A percentile compares a stretch with the other conserved stretches of the same genome.
Evolutionary conservation across 2,329 filamentous ascomycete genomes (phyloP).

Genomic region (Colletotrichum truncatum): DNA sequence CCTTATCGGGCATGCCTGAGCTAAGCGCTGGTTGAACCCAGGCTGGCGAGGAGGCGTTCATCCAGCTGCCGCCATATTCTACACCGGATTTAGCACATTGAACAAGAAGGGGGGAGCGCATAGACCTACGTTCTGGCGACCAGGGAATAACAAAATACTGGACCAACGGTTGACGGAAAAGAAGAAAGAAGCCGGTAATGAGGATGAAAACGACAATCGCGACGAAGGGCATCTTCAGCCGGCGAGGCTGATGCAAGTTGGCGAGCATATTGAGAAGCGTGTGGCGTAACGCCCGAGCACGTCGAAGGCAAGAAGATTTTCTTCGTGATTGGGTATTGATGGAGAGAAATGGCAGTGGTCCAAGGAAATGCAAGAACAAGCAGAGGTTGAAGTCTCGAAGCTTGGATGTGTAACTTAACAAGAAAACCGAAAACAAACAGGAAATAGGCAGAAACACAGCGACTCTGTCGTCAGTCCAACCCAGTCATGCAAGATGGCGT

Average conservation of each 20-base stretch:
- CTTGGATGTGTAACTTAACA: not conserved
- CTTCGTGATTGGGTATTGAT: no score
- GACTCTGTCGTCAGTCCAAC: not conserved
- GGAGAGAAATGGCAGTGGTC: no score
- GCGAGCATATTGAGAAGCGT: slow-evolving; percentile 19
- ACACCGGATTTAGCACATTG: not conserved
- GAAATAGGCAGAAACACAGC: not conserved
- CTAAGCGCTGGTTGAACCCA: slow-evolving; percentile 19
- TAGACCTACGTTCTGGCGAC: slow-evolving; percentile 22
- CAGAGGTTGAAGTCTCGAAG: not conserved
- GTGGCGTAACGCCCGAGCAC: not conserved
- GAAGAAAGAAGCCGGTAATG: slow-evolving; percentile 72
- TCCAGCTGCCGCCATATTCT: slow-evolving; percentile 30
- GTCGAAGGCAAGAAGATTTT: not conserved
- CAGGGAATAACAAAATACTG: slow-evolving; percentile 23
- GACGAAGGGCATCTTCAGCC: slow-evolving; percentile 21
- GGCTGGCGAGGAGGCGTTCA: slow-evolving; percentile 15
- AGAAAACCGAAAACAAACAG: not conserved
- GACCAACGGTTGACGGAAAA: slow-evolving; percentile 63
- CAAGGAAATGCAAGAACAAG: not conserved
- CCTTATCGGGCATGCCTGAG: slow-evolving; percentile 11
- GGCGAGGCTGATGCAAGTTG: slow-evolving; percentile 22
- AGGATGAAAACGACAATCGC: slow-evolving; percentile 61
- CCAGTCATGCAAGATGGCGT: not conserved
- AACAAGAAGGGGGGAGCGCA: not conserved